Evolutionary conservation across 2,329 filamentous ascomycete genomes (phyloP).

Genomic region (Cordyceps sp.): DNA sequence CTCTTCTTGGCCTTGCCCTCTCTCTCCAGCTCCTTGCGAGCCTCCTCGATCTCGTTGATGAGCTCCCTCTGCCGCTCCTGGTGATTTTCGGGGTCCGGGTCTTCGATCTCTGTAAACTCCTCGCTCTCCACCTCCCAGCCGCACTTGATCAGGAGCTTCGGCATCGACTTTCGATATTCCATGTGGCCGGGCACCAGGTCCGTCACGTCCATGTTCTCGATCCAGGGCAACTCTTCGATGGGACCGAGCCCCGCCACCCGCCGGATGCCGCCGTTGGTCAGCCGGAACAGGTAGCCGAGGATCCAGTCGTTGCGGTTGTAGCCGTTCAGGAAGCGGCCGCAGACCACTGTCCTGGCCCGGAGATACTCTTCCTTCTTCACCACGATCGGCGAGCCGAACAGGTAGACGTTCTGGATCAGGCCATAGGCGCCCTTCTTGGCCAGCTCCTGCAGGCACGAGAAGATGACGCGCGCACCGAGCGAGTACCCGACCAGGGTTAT

Average conservation of each 20-base stretch:
- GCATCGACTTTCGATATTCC: slow-evolving; percentile 91
- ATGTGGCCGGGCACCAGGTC: slow-evolving; percentile 81
- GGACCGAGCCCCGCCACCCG: slow-evolving; percentile 70
- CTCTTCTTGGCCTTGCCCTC: slow-evolving; percentile 51
- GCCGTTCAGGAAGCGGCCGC: slow-evolving; percentile 87
- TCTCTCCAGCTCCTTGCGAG: slow-evolving; percentile 68
- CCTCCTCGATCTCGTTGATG: slow-evolving; percentile 93
- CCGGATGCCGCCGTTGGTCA: slow-evolving; percentile 84
- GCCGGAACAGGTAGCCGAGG: slow-evolving; percentile 82
- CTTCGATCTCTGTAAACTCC: slow-evolving; percentile 92
- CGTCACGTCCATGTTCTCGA: slow-evolving; percentile 85
- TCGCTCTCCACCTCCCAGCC: slow-evolving; percentile 87
- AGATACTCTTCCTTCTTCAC: slow-evolving; percentile 83
- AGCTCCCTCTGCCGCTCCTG: slow-evolving; percentile 74
- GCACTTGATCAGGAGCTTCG: slow-evolving; percentile 66
- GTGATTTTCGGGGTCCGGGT: slow-evolving; percentile 91
- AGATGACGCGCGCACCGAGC: slow-evolving; percentile 80
- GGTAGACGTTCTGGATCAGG: slow-evolving; percentile 83
- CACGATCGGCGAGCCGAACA: slow-evolving; percentile 86
- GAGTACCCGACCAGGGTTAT: slow-evolving; percentile 93
- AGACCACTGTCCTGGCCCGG: slow-evolving; percentile 64
- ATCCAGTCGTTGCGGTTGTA: slow-evolving; percentile 97
- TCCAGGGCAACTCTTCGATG: slow-evolving; percentile 56
- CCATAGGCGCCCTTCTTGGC: slow-evolving; percentile 70
- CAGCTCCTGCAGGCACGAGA: slow-evolving; percentile 77